phyloP scores from a whole-genome alignment of 2,329 filamentous ascomycete genomes.

The Trichoderma koningii region DNA sequence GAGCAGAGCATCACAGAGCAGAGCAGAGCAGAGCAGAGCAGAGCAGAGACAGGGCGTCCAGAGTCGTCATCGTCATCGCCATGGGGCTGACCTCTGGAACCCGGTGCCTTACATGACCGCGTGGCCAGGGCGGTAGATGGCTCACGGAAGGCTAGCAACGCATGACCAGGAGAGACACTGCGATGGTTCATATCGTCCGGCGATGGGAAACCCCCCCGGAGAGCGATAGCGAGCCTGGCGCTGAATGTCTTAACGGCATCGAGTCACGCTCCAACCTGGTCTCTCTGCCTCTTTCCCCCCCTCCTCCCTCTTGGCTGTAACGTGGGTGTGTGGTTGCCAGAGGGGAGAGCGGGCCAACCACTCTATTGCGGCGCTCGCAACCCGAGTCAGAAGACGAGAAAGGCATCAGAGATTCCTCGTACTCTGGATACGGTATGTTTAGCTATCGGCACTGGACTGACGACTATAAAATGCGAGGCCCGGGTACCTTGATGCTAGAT shows the following conservation, averaged over 20 bases:
- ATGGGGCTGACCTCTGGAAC: conserved; percentile 30
- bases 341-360: conserved; percentile 28
- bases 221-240: conserved; percentile 35
- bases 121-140: conserved; percentile 32
- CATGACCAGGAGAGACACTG: conserved; percentile 34
- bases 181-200: conserved; percentile 37
- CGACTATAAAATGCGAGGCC: conserved; percentile 35
- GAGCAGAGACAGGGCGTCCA: conserved; percentile 14
- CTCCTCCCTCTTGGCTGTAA: conserved; percentile 25
- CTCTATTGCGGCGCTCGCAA: conserved; percentile 7
- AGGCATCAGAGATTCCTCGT: conserved; percentile 27
- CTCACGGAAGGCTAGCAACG: conserved; percentile 28
- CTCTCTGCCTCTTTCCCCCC: conserved; percentile 15
- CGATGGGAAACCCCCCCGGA: conserved; percentile 33
- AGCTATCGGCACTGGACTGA: conserved; percentile 26
- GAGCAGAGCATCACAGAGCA: too few relatives aligned
- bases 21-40: not conserved
- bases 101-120: conserved; percentile 38
- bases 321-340: conserved; percentile 27
- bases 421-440: conserved; percentile 39
- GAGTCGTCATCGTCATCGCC: conserved; percentile 25
- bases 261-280: conserved; percentile 42
- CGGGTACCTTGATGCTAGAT: conserved; percentile 29
- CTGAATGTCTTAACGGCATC: conserved; percentile 41
- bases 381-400: conserved; percentile 33